These are phyloP conservation scores for Fusarium foetens DNA, from an alignment of 2,329 filamentous ascomycete genomes.

Conservation along the genomic window DNA sequence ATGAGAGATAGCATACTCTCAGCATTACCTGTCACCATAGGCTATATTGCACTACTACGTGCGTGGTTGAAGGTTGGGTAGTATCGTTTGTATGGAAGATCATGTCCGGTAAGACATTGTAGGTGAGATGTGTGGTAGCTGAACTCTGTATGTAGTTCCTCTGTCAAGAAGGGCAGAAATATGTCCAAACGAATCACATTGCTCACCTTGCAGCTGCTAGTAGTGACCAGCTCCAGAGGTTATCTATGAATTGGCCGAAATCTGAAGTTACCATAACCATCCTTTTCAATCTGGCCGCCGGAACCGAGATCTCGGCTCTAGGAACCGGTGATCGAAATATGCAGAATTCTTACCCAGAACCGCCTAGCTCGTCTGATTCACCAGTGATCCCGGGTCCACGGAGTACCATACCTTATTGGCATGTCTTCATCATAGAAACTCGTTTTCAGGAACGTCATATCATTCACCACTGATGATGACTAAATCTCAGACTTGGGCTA, in stretches of 20 bases:
- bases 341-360: constrained; percentile 21
- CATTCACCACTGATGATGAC: not conserved
- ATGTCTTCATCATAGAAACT: not conserved
- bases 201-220: not conserved
- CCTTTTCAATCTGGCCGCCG: not conserved
- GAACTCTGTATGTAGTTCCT: not conserved
- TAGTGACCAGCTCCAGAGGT: not conserved
- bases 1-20: not conserved
- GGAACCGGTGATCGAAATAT: not conserved
- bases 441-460: not conserved
- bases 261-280: not conserved
- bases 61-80: not conserved
- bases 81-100: constrained; percentile 20
- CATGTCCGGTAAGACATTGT: constrained; percentile 28
- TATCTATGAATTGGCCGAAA: not conserved
- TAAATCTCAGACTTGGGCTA: not conserved
- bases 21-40: not conserved
- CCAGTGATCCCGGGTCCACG: not conserved
- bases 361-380: not conserved
- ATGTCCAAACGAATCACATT: constrained; percentile 3
- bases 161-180: not conserved
- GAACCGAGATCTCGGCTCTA: constrained; percentile 29
- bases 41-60: not conserved
- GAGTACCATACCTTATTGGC: not conserved
- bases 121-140: constrained; percentile 2